These are phyloP conservation scores for Pezicula carpinea DNA, from an alignment of 2,329 filamentous ascomycete genomes.

Conservation along the genomic window DNA sequence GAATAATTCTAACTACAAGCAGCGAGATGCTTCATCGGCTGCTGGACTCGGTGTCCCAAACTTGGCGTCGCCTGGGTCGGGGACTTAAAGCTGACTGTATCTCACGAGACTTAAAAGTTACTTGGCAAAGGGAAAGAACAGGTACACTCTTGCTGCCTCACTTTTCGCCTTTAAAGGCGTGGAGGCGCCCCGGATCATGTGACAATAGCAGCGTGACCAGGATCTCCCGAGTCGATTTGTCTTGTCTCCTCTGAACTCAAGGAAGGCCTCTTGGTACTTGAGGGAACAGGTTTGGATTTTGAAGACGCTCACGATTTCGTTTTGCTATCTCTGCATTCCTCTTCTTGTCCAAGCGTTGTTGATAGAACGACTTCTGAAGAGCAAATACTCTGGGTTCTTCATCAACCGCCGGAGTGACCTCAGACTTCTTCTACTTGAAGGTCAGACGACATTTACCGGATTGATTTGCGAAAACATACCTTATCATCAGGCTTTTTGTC, in stretches of 20 bases:
- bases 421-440: constrained; percentile 19
- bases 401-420: constrained; percentile 33
- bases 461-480: constrained; percentile 26
- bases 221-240: too few species aligned
- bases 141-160: too few species aligned
- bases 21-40: neutral
- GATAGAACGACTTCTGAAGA: constrained; percentile 82
- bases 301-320: constrained; percentile 74
- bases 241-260: constrained; percentile 3
- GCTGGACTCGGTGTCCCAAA: constrained; percentile 4
- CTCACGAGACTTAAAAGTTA: constrained; percentile 5
- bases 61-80: neutral
- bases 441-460: constrained; percentile 5
- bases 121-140: too few species aligned
- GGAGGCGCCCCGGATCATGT: neutral
- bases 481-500: constrained; percentile 37
- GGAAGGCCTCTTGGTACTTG: constrained; percentile 68
- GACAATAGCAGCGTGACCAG: neutral
- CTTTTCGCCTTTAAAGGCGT: too few species aligned
- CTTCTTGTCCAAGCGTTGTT: constrained; percentile 76
- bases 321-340: constrained; percentile 74
- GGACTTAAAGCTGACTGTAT: constrained; percentile 19
- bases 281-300: constrained; percentile 76
- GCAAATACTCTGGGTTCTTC: constrained; percentile 78
- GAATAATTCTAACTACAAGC: constrained; percentile 3